Conservation (phyloP, 2,329 filamentous ascomycete genomes). For the Fusarium denticulatum region DNA sequence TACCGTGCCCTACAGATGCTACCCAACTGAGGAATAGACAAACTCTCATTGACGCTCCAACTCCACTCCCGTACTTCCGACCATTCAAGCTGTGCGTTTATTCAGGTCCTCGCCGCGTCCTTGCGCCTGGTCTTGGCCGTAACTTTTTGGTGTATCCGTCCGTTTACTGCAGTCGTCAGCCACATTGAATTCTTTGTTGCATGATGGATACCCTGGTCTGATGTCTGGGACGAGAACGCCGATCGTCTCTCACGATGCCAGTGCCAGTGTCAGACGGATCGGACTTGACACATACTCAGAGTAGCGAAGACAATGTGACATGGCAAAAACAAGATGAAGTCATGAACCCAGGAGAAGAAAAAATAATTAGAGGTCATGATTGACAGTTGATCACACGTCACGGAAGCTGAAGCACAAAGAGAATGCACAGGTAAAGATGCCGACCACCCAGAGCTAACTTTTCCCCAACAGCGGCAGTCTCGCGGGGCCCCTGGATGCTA, state of each 20-base stretch:
- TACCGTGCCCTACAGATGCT: conserved; percentile 31
- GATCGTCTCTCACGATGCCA: conserved; percentile 15
- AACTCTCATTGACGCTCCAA: conserved; percentile 28
- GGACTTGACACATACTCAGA: conserved; percentile 14
- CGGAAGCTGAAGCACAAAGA: not conserved
- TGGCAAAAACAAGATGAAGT: not conserved
- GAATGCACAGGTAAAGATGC: conserved; percentile 8
- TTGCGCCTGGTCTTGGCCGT: conserved; percentile 41
- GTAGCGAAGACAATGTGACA: conserved; percentile 29
- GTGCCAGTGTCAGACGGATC: not conserved
- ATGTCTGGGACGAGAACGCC: conserved; percentile 35
- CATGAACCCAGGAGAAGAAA: not conserved
- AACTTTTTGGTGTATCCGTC: conserved; percentile 13
- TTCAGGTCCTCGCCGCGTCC: conserved; percentile 38
- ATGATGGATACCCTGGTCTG: conserved; percentile 39
- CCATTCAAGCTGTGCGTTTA: conserved; percentile 22
- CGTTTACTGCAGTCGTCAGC: conserved; percentile 26
- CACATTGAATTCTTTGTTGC: conserved; percentile 38
- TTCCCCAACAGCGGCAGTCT: conserved; percentile 30
- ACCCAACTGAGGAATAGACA: conserved; percentile 27
- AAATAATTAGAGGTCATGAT: not conserved
- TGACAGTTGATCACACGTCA: not conserved
- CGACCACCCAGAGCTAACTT: not conserved
- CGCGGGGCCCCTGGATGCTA: conserved; percentile 22
- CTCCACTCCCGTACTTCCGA: conserved; percentile 28